Conservation (phyloP, 345 rosid genomes). For the Eucalyptus erythrocorys region DNA sequence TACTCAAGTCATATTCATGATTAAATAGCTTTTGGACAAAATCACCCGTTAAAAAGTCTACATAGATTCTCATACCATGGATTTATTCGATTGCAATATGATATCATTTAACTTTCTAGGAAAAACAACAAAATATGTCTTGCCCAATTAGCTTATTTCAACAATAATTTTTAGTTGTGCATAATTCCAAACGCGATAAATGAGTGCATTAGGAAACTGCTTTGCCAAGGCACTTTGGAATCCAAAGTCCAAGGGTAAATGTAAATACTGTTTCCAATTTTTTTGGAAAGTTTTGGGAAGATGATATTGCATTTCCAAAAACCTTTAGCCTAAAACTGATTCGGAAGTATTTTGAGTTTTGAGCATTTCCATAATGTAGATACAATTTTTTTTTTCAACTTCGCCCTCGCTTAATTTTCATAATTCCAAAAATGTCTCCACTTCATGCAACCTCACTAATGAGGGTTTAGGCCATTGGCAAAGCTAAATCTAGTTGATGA, state of each 20-base stretch:
- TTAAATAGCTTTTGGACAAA: neutral
- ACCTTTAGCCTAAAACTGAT: too few species aligned
- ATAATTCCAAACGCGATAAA: fast-evolving
- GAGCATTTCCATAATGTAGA: too few species aligned
- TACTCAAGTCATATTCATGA: neutral
- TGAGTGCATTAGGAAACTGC: neutral
- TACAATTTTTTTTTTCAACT: too few species aligned
- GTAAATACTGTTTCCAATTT: too few species aligned
- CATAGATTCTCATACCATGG: neutral
- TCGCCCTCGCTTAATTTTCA: neutral
- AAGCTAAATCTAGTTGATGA: neutral
- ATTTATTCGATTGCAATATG: neutral
- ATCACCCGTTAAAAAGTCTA: neutral
- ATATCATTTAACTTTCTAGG: neutral
- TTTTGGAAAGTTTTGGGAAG: neutral
- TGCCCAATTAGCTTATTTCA: neutral
- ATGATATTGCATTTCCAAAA: too few species aligned
- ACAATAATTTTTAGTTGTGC: fast-evolving
- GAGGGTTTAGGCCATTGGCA: fast-evolving
- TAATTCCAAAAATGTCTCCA: neutral
- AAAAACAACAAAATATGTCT: neutral
- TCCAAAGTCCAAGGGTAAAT: neutral
- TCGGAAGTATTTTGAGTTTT: fast-evolving
- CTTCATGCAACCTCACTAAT: neutral
- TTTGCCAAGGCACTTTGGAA: neutral